Base-by-base conservation (phyloP, 2,329 filamentous ascomycete species). In the Xylariaceae sp. region DNA sequence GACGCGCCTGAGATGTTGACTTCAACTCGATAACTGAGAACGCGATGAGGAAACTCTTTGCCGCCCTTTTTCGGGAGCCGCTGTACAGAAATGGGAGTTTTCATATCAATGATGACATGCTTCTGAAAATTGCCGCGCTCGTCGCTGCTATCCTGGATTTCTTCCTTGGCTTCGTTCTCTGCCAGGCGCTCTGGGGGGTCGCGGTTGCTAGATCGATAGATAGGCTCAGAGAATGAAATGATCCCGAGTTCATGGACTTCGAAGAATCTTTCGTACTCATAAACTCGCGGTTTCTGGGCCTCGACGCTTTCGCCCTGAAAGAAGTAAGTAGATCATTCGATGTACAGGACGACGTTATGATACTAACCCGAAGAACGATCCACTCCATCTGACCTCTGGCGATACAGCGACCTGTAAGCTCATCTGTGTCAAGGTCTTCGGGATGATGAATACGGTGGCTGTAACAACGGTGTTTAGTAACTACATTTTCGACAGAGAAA, bases 311-410 rank as follows among this genome's bases (percentile, higher is more conserved):
- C 50, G 1, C 53, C 50, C 53, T 57, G 13, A 10, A 2, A 10
- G 2, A 6, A 10, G 18, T 55, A 4, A 55, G 20, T 9, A 30
- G 20, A 1, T 24, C 15, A 11, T 1, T 32, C 9, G 4, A 15
- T n/a, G 6, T 11, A 2, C 3, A 5, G 8, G 27, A 6, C 18
- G 24, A 26, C 6, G 6, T 15, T 24, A 15, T 9, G 36, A 4
- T 18, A 47, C 52, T 27, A 6, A 55, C 52, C 2, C 50, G 54
- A 21, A 9, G 18, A 10, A 53, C 45, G n/a, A 49, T 37, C 44
- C 43, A 57, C 23, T 48, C 32, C 42, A 56, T 56, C 15, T 56
- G 53, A 8, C 36, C 53, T 18, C 9, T 20, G 8, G 52, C 52
- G 9, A 55, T 6, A 6, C 20, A 13, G 8, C 29, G 29, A 2